Evolutionary conservation across 2,329 filamentous ascomycete species (phyloP).

Genomic region (Tympanopsis confertula): DNA sequence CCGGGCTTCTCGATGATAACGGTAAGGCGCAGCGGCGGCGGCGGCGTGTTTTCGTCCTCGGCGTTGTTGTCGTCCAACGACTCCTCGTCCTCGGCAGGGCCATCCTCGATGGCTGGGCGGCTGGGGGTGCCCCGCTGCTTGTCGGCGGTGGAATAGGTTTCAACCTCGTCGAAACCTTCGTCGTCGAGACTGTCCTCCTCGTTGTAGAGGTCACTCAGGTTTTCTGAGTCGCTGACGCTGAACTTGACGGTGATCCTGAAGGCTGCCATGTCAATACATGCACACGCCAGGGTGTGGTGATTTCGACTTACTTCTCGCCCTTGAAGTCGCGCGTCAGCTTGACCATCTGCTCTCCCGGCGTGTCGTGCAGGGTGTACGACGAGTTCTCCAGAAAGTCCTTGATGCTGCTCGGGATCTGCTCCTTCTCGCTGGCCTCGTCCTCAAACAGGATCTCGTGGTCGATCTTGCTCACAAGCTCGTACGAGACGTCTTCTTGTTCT

Average conservation of each 20-base stretch:
- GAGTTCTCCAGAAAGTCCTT: neutral
- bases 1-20: neutral
- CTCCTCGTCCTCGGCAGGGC: neutral
- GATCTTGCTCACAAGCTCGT: neutral
- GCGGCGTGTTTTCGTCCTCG: neutral
- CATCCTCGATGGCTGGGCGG: neutral
- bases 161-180: neutral
- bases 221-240: neutral
- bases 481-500: neutral
- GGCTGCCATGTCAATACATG: neutral
- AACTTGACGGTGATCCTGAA: neutral
- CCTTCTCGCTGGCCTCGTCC: neutral
- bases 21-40: neutral
- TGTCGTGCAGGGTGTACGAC: neutral
- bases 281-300: neutral
- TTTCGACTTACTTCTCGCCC: neutral
- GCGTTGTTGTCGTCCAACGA: neutral
- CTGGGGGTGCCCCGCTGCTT: neutral
- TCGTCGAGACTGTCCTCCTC: neutral
- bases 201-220: neutral
- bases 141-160: neutral
- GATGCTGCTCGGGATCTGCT: neutral
- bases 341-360: neutral
- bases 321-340: neutral
- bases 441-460: neutral